Base-by-base conservation (phyloP, 352 stramenopile species). In the Phytophthora agathidicida region DNA sequence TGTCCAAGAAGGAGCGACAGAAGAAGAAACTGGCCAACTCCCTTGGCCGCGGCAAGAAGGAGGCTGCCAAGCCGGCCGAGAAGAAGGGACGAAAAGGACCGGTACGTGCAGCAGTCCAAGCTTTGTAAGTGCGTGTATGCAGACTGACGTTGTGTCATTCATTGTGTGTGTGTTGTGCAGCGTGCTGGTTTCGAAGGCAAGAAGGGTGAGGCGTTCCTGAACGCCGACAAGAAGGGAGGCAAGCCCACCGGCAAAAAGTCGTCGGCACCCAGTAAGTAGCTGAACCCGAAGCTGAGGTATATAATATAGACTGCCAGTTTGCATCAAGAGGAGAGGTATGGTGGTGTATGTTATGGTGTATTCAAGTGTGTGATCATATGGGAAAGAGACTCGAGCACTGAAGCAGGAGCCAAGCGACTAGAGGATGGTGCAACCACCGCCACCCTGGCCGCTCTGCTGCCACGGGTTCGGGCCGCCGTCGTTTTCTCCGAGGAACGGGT, bases 101-200 rank as follows among this genome's bases (percentile, higher is more conserved):
- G 60, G 75, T 83, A 60, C 28, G 69, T 69, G 9, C 0, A 27
- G 5, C 33, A 23, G n/a, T n/a, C 38, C 38, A 51, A 20, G 32
- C 5, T n/a, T 47, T 24, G 10, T 49, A 19, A 53, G 22, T 41
- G 24, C n/a, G n/a, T n/a, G 17, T 2, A 9, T 27, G 32, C 59
- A n/a, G 0, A 26, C 38, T 69, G 53, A 69, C 53, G 16, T 46
- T 30, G 38, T 59, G 24, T 45, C 1, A 35, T 45, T 30, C 27
- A 33, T 36, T 41, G 22, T 41, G 30, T 39, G 1, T 60, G 3
- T 53, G 10, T 33, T 55, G 42, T 48, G 7, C 38, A 88, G 71
- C 83, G 83, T 38, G 83, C 83, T 5, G 83, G 83, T 51, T 91
- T 93, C 48, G 83, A 93, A 69, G 83, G 83, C 54, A 93, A 90